A percentile compares a stretch with the other conserved stretches of the same genome.
These are phyloP conservation scores for Trichosanthes truncata DNA, from an alignment of 306 rosid species.

Conservation along the genomic window DNA sequence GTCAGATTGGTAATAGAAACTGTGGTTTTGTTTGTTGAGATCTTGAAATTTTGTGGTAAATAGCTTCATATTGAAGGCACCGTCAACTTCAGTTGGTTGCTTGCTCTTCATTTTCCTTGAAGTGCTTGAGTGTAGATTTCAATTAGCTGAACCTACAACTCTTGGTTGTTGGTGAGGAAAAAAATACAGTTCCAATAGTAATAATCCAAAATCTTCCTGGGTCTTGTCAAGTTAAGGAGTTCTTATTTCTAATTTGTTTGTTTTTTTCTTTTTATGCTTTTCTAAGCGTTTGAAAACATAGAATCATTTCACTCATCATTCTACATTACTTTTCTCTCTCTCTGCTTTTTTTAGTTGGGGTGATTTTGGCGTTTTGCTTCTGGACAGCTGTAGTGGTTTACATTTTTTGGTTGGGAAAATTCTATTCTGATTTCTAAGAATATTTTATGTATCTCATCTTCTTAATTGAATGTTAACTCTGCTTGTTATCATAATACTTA, in stretches of 20 bases:
- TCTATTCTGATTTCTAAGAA: background rate
- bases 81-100: background rate
- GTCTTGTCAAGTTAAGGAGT: background rate
- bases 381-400: background rate
- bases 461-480: background rate
- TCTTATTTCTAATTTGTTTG: background rate
- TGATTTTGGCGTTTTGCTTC: background rate
- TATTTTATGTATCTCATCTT: background rate
- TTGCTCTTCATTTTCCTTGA: slow-evolving; percentile 1
- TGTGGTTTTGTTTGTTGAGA: background rate
- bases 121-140: slow-evolving; percentile 3
- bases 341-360: background rate
- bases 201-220: background rate
- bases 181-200: background rate
- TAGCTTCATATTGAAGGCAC: background rate
- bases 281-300: background rate
- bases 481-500: background rate
- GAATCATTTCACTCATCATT: background rate
- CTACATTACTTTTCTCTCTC: background rate
- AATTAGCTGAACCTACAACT: background rate
- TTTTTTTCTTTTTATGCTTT: background rate
- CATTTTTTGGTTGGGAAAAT: background rate
- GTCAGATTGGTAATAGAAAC: background rate
- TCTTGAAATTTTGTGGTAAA: slow-evolving; percentile 1
- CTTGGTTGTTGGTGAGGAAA: background rate